Base-by-base conservation (phyloP, 202 grass and related monocot genomes). In the Zizania palustris region DNA sequence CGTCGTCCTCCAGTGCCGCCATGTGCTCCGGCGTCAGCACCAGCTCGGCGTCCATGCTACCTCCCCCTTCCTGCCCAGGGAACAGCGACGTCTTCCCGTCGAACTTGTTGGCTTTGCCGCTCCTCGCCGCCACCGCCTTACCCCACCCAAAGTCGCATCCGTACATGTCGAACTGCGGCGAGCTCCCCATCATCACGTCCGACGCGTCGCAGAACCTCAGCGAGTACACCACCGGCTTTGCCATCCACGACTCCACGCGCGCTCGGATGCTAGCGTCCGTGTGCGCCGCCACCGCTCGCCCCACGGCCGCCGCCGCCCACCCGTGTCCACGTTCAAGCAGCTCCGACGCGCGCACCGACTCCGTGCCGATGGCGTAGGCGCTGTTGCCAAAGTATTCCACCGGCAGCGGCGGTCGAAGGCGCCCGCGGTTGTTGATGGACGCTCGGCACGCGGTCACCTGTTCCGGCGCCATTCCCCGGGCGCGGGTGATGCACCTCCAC, bases 71-170 rank as follows among this genome's bases (percentile, higher is more conserved):
- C 66, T 67, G 18, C 1, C 83, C 88, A 0, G 85, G 83, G 70
- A 81, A 97, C 6, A 83, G 62, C 5, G 81, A 80, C 4, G 79
- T 48, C 80, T 93, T 93, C 3, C 90, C 93, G 48, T 97, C 93
- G 0, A 58, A 33, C 66, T 97, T 97, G 84, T 89, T 80, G 38
- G 83, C 83, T 33, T 11, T 51, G 41, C 93, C 93, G 44, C 93
- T 91, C 18, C 88, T 48, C 20, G 35, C 73, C 11, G 90, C 90
- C 53, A 91, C 61, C 7, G 90, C 55, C 18, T 51, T 74, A 1
- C 90, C 93, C 93, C 73, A 97, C 9, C 86, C 90, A 11, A 97
- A 89, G 44, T 97, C 83, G 77, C 90, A 91, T 1, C 79, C 88
- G 60, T 89, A 97, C 78, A 91, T 72, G 41, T 85, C 58, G 79